Base-by-base conservation (phyloP, 2,329 filamentous ascomycete genomes). In the Monilinia aucupariae region DNA sequence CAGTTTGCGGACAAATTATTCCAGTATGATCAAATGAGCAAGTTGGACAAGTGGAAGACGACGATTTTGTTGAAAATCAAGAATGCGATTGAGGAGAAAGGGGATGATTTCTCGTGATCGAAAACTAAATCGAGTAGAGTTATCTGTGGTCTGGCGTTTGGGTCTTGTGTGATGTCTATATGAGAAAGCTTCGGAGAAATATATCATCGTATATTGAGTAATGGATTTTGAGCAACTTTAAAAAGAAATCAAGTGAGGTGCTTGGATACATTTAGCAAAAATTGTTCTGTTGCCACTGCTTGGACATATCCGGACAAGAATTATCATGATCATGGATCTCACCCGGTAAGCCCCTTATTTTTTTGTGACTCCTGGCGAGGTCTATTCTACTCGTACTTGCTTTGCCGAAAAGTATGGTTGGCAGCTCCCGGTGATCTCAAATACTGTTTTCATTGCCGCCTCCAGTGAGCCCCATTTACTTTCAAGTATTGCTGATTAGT, bases 41-140 rank as follows among this genome's bases (percentile, higher is more conserved):
- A 94, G 81, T 79, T 97, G 72, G 92, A 97, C 74, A 94, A 93
- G 80, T 97, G 93, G 93, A 96, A 97, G 88, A 96, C 90, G 58
- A 90, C 88, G 39, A 79, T 96, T 64, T 76, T 96, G 67, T 78
- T 96, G 72, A 84, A 86, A 70, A 83, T 97, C 72, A 97, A 97
- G 86, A 87, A 87, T 71, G 81, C 81, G 61, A 96, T 96, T 71
- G 88, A 93, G 77, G 82, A 85, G 73, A 79, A 81, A 67, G 84
- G 80, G 48, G 86, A 89, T 68, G 86, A 89, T 71, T 89, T 89
- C 71, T 87, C 86, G 66, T 89, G 62, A 64, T 53, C 22, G 30
- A 45, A 10, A n/a, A 27, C 43, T 25, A 4, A 25, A n/a, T 54
- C 25, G 45, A 41, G 43, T 47, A 58, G 41, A 47, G 22, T 34